These are phyloP conservation scores for Stygiomarasmius scandens DNA, from an alignment of 1,284 basidiomycete species.

Conservation along the genomic window DNA sequence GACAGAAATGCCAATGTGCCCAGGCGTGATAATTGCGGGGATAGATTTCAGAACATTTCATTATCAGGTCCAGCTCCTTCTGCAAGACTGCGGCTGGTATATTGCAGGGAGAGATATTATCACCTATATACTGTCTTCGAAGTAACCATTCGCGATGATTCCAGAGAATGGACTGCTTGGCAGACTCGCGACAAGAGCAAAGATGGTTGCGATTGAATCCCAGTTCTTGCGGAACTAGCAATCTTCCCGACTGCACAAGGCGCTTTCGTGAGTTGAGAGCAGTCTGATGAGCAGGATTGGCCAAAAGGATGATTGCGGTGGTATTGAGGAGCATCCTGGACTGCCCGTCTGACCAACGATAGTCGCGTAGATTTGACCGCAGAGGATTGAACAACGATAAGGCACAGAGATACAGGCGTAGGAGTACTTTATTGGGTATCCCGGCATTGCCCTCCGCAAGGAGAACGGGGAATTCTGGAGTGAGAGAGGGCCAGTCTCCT, in stretches of 20 bases:
- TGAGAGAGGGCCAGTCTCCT: slow-evolving; percentile 32
- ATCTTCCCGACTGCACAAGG: slow-evolving; percentile 39
- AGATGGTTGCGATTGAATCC: slow-evolving; percentile 48
- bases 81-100: slow-evolving; percentile 35
- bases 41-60: slow-evolving; percentile 56
- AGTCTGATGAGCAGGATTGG: slow-evolving; percentile 69
- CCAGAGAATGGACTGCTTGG: slow-evolving; percentile 70
- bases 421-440: slow-evolving; percentile 59
- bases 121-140: slow-evolving; percentile 26
- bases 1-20: slow-evolving; percentile 55
- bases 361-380: slow-evolving; percentile 4
- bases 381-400: slow-evolving; percentile 36
- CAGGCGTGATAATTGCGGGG: slow-evolving; percentile 73
- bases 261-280: slow-evolving; percentile 62
- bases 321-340: slow-evolving; percentile 27
- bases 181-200: slow-evolving; percentile 49
- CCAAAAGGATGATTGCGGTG: slow-evolving; percentile 55
- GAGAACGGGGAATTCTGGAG: slow-evolving; percentile 49
- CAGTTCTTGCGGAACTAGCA: slow-evolving; percentile 49
- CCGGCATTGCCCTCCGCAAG: slow-evolving; percentile 63
- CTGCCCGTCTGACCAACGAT: neutral
- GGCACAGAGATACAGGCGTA: slow-evolving; percentile 51
- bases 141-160: slow-evolving; percentile 69
- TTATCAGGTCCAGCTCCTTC: slow-evolving; percentile 47
- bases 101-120: slow-evolving; percentile 1